Percentiles rank a stretch among this genome's conserved stretches.
Conservation (phyloP, 2,329 filamentous ascomycete genomes). For the Kalaharituber pfeilii region DNA sequence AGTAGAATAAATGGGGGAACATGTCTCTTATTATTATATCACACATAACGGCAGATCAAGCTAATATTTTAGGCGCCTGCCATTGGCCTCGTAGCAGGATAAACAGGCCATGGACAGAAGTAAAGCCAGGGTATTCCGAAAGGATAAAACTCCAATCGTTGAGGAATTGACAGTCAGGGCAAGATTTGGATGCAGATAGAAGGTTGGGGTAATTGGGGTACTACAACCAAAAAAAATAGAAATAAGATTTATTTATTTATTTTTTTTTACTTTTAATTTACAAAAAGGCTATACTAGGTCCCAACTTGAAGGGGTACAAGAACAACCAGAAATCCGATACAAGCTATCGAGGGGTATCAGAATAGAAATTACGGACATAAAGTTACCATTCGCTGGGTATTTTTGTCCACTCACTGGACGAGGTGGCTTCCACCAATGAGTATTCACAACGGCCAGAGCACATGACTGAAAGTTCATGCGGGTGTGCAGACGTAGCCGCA, state of each 20-base stretch:
- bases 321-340: background rate
- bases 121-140: background rate
- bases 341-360: background rate
- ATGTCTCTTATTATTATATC: constrained; percentile 1
- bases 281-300: background rate
- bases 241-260: too few relatives aligned
- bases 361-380: background rate
- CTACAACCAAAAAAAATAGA: too few relatives aligned
- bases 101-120: background rate
- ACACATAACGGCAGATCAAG: background rate
- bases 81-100: constrained; percentile 1
- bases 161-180: background rate
- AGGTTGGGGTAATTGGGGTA: background rate
- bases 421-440: background rate
- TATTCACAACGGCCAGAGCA: background rate
- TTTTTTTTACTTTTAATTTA: too few relatives aligned
- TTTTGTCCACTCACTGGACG: background rate
- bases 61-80: constrained; percentile 1
- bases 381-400: background rate
- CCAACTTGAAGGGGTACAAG: background rate
- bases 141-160: constrained; percentile 1
- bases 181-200: background rate
- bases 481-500: background rate
- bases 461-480: background rate
- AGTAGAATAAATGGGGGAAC: background rate